Base-by-base conservation (phyloP, 1,139 yeast species). In the Kurtzmaniella quercitrusa region DNA sequence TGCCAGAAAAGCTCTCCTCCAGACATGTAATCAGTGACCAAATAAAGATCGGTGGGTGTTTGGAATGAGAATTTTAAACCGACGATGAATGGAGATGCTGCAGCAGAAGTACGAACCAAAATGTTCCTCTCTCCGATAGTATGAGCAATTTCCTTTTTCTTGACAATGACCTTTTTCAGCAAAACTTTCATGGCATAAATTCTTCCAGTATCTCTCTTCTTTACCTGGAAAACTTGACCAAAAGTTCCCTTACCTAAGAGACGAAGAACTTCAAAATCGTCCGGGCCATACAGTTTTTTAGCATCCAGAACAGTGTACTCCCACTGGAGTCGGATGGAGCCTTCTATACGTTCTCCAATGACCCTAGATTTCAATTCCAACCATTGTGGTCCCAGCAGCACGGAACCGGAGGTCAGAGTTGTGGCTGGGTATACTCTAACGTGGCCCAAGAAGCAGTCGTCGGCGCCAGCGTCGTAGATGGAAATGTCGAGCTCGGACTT, bases 1-100 rank as follows among this genome's bases (percentile, higher is more conserved):
- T 93, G 98, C 96, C 96, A 91, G 61, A 93, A 93, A 51, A 93
- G 74, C 66, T 93, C 98, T 46, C 98, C 98, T 36, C 98, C 98
- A 39, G 95, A 84, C 98, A 93, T 91, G 66, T 87, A 93, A 65
- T 93, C 98, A 2, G 98, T 93, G 23, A 93, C 97, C 45, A 93
- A 73, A 60, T 89, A 93, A 50, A 93, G 74, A 63, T 93, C 98
- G 0, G 86, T 71, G 36, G 95, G 95, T 1, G 98, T 93, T 68
- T 93, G 98, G 64, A 93, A 93, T 2, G 96, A 87, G 61, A 91
- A 91, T 66, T 93, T 93, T 55, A 93, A 76, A 0, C 96, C 96
- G 33, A 93, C 97, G 61, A 93, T 88, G 59, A 93, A 93, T 16
- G 95, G 88, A 2, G 88, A 82, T 33, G 91, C 86, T 22, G 87